Base-by-base conservation (phyloP, 75 land plant species). In the Gnetum montanum region DNA sequence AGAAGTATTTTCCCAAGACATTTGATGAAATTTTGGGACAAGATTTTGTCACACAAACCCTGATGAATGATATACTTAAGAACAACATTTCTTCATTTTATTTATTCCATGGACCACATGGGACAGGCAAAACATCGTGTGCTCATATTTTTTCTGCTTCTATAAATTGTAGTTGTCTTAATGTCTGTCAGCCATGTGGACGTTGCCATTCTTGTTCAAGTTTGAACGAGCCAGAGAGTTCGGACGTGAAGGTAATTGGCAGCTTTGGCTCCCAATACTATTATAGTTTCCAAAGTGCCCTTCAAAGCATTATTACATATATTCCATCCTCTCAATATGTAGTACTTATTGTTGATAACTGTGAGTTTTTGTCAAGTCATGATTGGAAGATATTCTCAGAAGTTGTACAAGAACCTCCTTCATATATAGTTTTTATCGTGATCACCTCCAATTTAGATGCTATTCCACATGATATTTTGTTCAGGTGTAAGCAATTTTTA, bases 31-130 rank as follows among this genome's bases (percentile, higher is more conserved):
- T 95, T 40, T 83, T 81, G 23, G 99, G 99, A 8, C 96, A 95
- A 60, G 70, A 73, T 54, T 60, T 89, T 63, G 82, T 86, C 20
- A 69, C 66, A 12, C 96, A 95, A 58, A 84, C 99, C 37, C 85
- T 95, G 18, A 60, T 76, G 20, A 90, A 80, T 70, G 88, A 96
- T 43, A 55, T 83, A 29, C 7, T 56, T 46, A 78, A 56, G 34
- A 83, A 67, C 54, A 83, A 75, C 51, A 69, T 95, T 48, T 83
- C 91, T 11, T 72, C 78, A 31, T 47, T 95, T 19, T 95, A 90
- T 61, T 69, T 95, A 27, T 95, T 95, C 63, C 72, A 90, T 69
- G 99, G 99, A 7, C 96, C 96, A 65, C 96, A 79, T 36, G 99
- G 99, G 15, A 90, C 91, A 33, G 99, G 99, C 4, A 95, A 89